Evolutionary conservation across 345 rosid species (phyloP).

Genomic region (Melastoma malabathricum): DNA sequence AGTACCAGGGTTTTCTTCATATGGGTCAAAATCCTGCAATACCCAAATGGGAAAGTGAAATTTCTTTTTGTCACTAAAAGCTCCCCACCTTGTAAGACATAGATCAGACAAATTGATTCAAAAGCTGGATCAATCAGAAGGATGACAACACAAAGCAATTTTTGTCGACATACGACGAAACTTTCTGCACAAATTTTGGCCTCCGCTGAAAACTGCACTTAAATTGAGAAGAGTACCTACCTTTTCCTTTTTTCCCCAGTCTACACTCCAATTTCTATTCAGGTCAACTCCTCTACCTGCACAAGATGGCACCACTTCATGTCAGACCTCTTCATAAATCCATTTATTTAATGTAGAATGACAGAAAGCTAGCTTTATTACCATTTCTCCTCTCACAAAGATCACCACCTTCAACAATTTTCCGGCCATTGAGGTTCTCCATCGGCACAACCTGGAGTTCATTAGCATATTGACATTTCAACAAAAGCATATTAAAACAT

Average conservation of each 20-base stretch:
- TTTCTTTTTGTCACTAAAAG: no score
- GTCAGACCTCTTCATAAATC: conserved; percentile 1
- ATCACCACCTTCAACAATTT: conserved; percentile 84
- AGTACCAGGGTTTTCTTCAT: conserved; percentile 94
- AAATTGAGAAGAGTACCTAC: conserved; percentile 16
- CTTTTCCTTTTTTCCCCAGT: conserved; percentile 99
- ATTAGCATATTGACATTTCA: conserved; percentile 7
- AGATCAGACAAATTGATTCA: no score
- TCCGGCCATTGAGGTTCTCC: conserved; percentile 90
- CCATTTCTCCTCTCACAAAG: conserved; percentile 97
- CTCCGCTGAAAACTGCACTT: neutral
- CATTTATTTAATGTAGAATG: conserved; percentile 3
- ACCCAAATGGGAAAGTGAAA: neutral
- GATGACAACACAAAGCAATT: no score
- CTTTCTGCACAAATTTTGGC: no score
- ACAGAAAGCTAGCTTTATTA: conserved; percentile 11
- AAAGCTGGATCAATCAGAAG: no score
- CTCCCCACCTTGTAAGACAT: no score
- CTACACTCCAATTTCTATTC: conserved; percentile 95
- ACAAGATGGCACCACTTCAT: neutral
- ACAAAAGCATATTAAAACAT: neutral
- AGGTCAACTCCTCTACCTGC: conserved; percentile 98
- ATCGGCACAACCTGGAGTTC: conserved; percentile 66
- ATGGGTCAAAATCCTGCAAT: conserved; percentile 87
- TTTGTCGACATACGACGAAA: no score